These are phyloP conservation scores for Acanthochlamys bracteata DNA, from an alignment of 106 monocot genomes.

Conservation along the genomic window DNA sequence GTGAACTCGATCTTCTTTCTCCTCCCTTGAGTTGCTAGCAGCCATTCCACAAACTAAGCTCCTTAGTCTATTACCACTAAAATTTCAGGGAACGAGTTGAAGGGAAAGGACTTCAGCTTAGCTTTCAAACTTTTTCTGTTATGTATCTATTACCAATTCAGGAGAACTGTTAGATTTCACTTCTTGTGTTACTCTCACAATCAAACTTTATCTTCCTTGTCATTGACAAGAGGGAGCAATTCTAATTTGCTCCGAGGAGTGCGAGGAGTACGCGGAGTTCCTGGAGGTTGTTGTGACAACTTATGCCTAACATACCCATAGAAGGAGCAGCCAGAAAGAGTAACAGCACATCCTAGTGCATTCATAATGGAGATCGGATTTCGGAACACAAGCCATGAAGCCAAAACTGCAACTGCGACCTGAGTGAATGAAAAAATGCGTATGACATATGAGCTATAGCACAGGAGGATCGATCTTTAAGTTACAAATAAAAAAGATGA, in stretches of 20 bases:
- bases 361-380: constrained; percentile 85
- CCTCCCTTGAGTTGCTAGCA: too few relatives aligned
- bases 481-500: not conserved
- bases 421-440: constrained; percentile 8
- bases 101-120: too few relatives aligned
- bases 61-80: too few relatives aligned
- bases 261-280: constrained; percentile 33
- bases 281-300: constrained; percentile 49
- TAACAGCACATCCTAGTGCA: constrained; percentile 75
- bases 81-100: too few relatives aligned
- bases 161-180: not conserved
- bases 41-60: too few relatives aligned
- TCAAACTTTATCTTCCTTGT: constrained; percentile 55
- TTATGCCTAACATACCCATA: constrained; percentile 85
- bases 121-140: not conserved
- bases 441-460: too few relatives aligned
- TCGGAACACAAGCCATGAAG: constrained; percentile 94
- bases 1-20: too few relatives aligned
- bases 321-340: constrained; percentile 85
- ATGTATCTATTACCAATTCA: not conserved
- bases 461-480: too few relatives aligned
- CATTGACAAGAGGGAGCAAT: constrained; percentile 66
- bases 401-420: constrained; percentile 86
- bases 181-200: not conserved
- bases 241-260: constrained; percentile 45